Percentiles rank a stretch among this genome's conserved stretches.
Evolutionary conservation across 345 rosid genomes (phyloP).

Genomic region (Dovyalis caffra): DNA sequence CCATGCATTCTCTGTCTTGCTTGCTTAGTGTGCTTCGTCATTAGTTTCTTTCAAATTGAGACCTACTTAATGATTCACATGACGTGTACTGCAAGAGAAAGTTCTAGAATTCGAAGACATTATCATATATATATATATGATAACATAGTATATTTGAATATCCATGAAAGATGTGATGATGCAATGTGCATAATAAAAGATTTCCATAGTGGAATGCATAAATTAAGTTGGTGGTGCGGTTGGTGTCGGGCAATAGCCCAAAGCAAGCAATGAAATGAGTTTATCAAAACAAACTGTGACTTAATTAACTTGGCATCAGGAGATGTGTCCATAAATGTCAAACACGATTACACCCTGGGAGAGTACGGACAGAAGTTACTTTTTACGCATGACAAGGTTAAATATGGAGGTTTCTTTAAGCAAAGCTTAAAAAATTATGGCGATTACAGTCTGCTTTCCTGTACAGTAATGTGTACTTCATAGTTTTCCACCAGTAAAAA

Average conservation of each 20-base stretch:
- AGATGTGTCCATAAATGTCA: neutral
- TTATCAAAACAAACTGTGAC: too few species aligned
- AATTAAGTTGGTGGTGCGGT: neutral
- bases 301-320: neutral
- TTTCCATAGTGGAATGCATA: neutral
- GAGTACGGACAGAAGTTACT: neutral
- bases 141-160: neutral
- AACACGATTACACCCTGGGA: neutral
- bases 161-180: neutral
- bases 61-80: neutral
- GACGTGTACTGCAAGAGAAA: conserved; percentile 2
- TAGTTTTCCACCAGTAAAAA: neutral
- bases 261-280: neutral
- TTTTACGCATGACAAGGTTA: neutral
- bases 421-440: neutral
- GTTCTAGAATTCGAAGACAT: neutral
- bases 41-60: neutral
- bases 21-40: neutral
- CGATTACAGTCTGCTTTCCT: neutral
- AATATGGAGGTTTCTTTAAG: neutral
- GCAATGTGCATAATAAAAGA: neutral
- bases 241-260: conserved; percentile 3
- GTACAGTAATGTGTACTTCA: neutral
- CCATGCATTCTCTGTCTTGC: neutral
- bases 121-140: neutral